These are phyloP conservation scores for Furcasterigmium sp. DNA, from an alignment of 2,329 filamentous ascomycete genomes.

Conservation along the genomic window DNA sequence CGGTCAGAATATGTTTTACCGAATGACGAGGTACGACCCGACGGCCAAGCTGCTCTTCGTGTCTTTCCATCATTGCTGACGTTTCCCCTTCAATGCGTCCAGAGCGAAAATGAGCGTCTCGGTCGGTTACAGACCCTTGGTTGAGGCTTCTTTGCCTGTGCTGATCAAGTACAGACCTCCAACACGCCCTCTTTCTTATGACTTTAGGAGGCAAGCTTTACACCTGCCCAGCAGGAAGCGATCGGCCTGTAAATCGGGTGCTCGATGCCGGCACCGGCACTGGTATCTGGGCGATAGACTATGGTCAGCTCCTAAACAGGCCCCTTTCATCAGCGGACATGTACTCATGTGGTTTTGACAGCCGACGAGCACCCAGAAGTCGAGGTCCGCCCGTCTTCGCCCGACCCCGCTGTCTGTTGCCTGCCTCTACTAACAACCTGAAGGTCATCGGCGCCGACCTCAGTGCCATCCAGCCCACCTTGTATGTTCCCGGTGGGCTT, in stretches of 20 bases:
- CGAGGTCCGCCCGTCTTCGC: conserved; percentile 32
- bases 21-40: too few relatives aligned
- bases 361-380: conserved; percentile 40
- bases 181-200: conserved; percentile 28
- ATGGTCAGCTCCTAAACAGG: too few relatives aligned
- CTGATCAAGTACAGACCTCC: conserved; percentile 27
- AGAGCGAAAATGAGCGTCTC: too few relatives aligned
- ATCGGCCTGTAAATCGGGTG: conserved; percentile 18
- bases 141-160: too few relatives aligned
- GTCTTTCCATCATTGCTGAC: too few relatives aligned
- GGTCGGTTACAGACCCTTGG: too few relatives aligned
- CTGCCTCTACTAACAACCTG: too few relatives aligned
- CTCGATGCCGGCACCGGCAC: conserved; percentile 45
- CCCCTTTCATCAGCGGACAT: too few relatives aligned
- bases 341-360: too few relatives aligned
- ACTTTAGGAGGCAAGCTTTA: conserved; percentile 24
- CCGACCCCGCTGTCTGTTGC: too few relatives aligned
- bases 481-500: conserved; percentile 49
- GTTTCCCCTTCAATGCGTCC: too few relatives aligned
- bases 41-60: too few relatives aligned
- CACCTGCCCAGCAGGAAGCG: conserved; percentile 16
- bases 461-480: conserved; percentile 46
- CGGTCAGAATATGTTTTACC: background rate
- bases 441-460: conserved; percentile 52
- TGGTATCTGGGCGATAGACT: conserved; percentile 39